A percentile compares a stretch with the other conserved stretches of the same genome.
These are phyloP conservation scores for Plantago coronopus DNA, from an alignment of 305 asterid species.

Conservation along the genomic window DNA sequence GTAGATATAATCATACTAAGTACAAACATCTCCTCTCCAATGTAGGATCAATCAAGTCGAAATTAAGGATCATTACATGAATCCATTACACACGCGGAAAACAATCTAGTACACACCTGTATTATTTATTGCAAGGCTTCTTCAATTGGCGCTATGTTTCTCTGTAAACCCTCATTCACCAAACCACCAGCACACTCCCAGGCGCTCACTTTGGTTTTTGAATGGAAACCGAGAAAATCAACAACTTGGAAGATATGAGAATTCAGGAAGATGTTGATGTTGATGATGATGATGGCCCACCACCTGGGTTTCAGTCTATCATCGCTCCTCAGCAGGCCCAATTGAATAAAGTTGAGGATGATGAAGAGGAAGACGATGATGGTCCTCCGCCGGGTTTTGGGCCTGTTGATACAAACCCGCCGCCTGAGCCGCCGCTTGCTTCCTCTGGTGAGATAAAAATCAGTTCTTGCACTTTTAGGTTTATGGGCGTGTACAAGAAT, in stretches of 20 bases:
- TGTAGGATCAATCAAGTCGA: too few species aligned
- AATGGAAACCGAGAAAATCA: conserved; percentile 3
- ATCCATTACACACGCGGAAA: conserved; percentile 2
- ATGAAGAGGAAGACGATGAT: conserved; percentile 33
- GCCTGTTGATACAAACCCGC: conserved; percentile 32
- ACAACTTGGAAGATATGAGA: conserved; percentile 16
- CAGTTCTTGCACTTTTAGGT: background rate
- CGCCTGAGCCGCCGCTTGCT: conserved; percentile 20
- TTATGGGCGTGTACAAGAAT: background rate
- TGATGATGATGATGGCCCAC: conserved; percentile 78
- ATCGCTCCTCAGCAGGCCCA: conserved; percentile 26
- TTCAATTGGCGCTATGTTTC: background rate
- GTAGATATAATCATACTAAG: too few species aligned
- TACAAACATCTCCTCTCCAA: too few species aligned
- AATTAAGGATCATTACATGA: too few species aligned
- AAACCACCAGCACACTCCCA: background rate
- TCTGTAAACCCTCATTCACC: background rate
- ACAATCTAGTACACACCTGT: background rate
- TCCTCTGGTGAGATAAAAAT: conserved; percentile 39
- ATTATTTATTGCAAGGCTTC: background rate
- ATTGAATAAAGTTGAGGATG: conserved; percentile 15
- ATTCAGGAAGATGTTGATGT: conserved; percentile 46
- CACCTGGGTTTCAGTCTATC: conserved; percentile 70
- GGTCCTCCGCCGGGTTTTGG: conserved; percentile 88
- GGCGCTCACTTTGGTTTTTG: background rate